Percentiles rank a stretch among this genome's conserved stretches.
phyloP scores from a whole-genome alignment of 1,284 basidiomycete genomes.

The Ceratobasidium sp. region DNA sequence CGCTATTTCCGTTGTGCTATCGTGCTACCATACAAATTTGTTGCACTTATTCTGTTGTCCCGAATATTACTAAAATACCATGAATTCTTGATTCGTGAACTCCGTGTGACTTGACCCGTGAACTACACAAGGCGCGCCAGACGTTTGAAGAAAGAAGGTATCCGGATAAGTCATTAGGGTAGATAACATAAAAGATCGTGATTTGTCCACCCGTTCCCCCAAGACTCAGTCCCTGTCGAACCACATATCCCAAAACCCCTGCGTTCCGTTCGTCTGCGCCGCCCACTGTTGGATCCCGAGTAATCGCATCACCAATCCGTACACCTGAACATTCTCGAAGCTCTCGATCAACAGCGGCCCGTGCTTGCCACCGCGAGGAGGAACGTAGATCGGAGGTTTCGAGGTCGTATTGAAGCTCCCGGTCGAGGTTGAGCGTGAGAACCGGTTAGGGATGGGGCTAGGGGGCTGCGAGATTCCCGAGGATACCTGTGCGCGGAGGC shows the following conservation, averaged over 20 bases:
- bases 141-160: neutral
- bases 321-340: slow-evolving; percentile 87
- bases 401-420: slow-evolving; percentile 13
- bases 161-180: neutral
- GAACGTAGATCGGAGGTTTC: slow-evolving; percentile 36
- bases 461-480: slow-evolving; percentile 50
- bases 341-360: slow-evolving; percentile 80
- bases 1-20: slow-evolving; percentile 9
- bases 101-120: neutral
- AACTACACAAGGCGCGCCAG: too few relatives aligned
- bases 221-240: slow-evolving; percentile 54
- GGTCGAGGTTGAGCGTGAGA: slow-evolving; percentile 52
- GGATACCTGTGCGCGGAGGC: slow-evolving; percentile 20
- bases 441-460: slow-evolving; percentile 45
- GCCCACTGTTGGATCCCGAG: slow-evolving; percentile 71
- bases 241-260: slow-evolving; percentile 83
- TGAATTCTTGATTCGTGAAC: slow-evolving; percentile 25
- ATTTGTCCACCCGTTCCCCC: neutral
- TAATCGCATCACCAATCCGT: slow-evolving; percentile 82
- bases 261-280: slow-evolving; percentile 80
- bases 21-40: slow-evolving; percentile 45
- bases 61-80: slow-evolving; percentile 18
- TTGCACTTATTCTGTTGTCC: slow-evolving; percentile 45
- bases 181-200: neutral
- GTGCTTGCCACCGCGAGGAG: slow-evolving; percentile 66